Evolutionary conservation across 176 grass and related monocot species (phyloP), one percentile per base, ranked within the genome.

Genomic region (Tillandsia leiboldiana): DNA sequence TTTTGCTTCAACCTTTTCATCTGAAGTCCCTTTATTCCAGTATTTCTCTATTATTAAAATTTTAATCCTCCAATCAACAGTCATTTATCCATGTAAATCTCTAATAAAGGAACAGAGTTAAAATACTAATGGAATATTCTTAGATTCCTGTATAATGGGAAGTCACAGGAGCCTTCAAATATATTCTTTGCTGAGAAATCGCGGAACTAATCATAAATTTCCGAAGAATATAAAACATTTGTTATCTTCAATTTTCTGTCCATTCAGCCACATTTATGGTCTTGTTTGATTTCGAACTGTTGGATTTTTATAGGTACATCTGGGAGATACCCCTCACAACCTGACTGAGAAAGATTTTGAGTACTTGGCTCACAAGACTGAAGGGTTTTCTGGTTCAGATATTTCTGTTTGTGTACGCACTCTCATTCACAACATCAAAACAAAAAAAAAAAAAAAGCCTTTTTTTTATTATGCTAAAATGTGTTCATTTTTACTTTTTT

Each of bases 371-470:
- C 69, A 79, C 68, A 73, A 77, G 49, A 97, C 93, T 13, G 95
- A 99, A 0, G 89, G 93, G 11, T 97, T 87, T 85, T 92, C 93
- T 62, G 93, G 93, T 83, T 97, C 93, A 22, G 93, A 97, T 72
- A 78, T 92, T 63, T 78, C 93, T 69, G 89, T 97, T 83, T 97
- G 93, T 63, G 93, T 97, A 86, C 83, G 93, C 83, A 78, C 15
- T 15, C 20, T 49, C 18, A 42, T 42, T 26, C 15, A 48, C n/a
- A 58, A 12, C 0, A 10, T 29, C 64, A 2, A 11, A 51, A 66
- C 5, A 48, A 0, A 1, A 73, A 51, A 47, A 1, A 9, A 27
- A 29, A 2, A 14, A 50, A 42, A 42, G 33, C 33, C 33, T 7
- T 42, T 42, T 42, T 42, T 6, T 4, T 6, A 42, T 42, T 42